Base-by-base conservation (phyloP, 805 yeast genomes). In the Candida sithepensis region DNA sequence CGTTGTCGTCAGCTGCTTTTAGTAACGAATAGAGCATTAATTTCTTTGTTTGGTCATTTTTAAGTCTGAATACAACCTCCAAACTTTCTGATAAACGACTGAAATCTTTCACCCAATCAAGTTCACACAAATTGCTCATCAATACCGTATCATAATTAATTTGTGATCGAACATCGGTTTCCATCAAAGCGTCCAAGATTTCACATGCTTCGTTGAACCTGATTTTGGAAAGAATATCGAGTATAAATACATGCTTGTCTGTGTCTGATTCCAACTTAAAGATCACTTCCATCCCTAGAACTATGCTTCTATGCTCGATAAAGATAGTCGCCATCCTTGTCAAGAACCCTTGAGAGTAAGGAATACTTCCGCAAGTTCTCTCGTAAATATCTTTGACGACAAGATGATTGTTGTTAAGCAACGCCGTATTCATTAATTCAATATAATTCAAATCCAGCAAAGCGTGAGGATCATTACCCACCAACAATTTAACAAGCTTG, bases 11-110 rank as follows among this genome's bases (percentile, higher is more conserved):
- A 4, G 58, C 49, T 1, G 63, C 57, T 10, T 49, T 30, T n/a
- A 63, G 45, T 2, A 60, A 13, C 0, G 55, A 49, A 32, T 46
- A 54, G 7, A 62, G 10, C 10, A 53, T 30, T 16, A 61, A 19
- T n/a, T 50, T 39, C 19, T 51, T 49, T 0, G 57, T 44, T 16
- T 43, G 14, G 1, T 14, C 9, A 13, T 40, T 33, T 2, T 46
- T 28, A 12, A 58, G 9, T 7, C 16, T 32, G 3, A 39, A 13
- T 1, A 52, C n/a, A 4, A 24, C 9, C 0, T 39, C 23, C 8
- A 57, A 20, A 18, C 10, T 3, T 16, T 34, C 38, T 34, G 38
- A 16, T 34, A 37, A 14, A 3, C 9, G 4, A 20, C 22, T 13
- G 26, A 21, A 20, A 20, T 37, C 20, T 4, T 37, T 6, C 5